phyloP scores from a whole-genome alignment of 257 asterid genomes.

The Echium plantagineum region DNA sequence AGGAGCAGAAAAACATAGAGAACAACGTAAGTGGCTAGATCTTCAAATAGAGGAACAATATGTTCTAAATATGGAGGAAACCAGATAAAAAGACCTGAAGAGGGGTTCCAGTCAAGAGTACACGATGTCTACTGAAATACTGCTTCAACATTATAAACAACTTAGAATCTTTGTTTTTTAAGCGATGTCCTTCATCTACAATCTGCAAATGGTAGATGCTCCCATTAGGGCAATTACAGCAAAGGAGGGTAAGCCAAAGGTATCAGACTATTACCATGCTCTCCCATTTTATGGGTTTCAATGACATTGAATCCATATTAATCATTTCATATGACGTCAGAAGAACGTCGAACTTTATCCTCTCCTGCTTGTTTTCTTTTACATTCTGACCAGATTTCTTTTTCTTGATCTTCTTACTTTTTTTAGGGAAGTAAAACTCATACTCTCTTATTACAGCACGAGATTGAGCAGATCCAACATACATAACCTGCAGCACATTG shows the following conservation, averaged over 20 bases:
- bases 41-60: not conserved
- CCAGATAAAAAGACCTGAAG: constrained; percentile 53
- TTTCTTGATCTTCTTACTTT: constrained; percentile 69
- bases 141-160: constrained; percentile 69
- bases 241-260: constrained; percentile 9
- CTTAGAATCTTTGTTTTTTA: constrained; percentile 95
- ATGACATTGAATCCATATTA: constrained; percentile 64
- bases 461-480: constrained; percentile 79
- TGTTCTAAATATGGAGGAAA: not conserved
- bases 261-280: constrained; percentile 60
- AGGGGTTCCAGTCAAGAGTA: constrained; percentile 95
- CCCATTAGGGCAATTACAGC: constrained; percentile 15
- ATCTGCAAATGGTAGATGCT: constrained; percentile 38
- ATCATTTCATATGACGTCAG: constrained; percentile 97
- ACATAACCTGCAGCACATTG: constrained; percentile 72
- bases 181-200: constrained; percentile 99
- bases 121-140: constrained; percentile 77
- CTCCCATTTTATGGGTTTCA: constrained; percentile 93
- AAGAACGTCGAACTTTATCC: constrained; percentile 96
- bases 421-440: constrained; percentile 84
- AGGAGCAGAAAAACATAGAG: too few relatives aligned
- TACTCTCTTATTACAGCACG: constrained; percentile 70
- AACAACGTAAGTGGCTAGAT: too few relatives aligned
- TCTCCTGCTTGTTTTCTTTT: constrained; percentile 75
- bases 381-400: constrained; percentile 64